Evolutionary conservation across 2,329 filamentous ascomycete species (phyloP), one percentile per base, ranked within the genome.

Genomic region (Helotiales sp.): DNA sequence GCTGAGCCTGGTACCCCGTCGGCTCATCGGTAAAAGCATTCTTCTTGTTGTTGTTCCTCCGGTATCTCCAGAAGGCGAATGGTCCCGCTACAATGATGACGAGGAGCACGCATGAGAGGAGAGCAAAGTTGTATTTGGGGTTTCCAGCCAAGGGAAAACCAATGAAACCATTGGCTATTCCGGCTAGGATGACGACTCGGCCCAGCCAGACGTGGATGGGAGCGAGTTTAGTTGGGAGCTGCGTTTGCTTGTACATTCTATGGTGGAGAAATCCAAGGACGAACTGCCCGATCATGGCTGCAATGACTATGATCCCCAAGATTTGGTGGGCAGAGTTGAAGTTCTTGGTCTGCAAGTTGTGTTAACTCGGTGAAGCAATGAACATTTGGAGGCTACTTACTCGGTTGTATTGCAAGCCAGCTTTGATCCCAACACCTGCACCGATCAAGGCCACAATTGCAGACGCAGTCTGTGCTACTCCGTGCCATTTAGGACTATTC

Each of bases 171-270:
- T 89, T 89, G 63, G 84, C 72, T 17, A 86, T 78, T 52, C 86
- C 87, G 3, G 87, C 72, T 10, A 83, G 74, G 22, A 89, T 80
- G 40, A 86, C 79, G 3, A 83, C 54, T 15, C 87, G 82, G 2
- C 88, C 88, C 2, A 87, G 78, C 83, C 86, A 87, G 22, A 86
- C 77, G 76, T 90, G 88, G 26, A 85, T 78, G 20, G 79, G 83
- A 61, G 84, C 82, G 37, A 87, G 80, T 70, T 81, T 80, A 28
- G 85, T 86, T 1, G 83, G 77, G 24, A 80, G 67, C 64, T 83
- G 78, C 2, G 84, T 86, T 75, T 80, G 79, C 72, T 82, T 84
- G 75, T 80, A 87, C 43, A 84, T 79, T 55, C 81, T 79, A 72
- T 89, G 87, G 70, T 89, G 85, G 64, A 87, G 70, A 69, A 85